Evolutionary conservation across 192 early-diverging fungal species (phyloP).

Genomic region (Coemansia sp.): DNA sequence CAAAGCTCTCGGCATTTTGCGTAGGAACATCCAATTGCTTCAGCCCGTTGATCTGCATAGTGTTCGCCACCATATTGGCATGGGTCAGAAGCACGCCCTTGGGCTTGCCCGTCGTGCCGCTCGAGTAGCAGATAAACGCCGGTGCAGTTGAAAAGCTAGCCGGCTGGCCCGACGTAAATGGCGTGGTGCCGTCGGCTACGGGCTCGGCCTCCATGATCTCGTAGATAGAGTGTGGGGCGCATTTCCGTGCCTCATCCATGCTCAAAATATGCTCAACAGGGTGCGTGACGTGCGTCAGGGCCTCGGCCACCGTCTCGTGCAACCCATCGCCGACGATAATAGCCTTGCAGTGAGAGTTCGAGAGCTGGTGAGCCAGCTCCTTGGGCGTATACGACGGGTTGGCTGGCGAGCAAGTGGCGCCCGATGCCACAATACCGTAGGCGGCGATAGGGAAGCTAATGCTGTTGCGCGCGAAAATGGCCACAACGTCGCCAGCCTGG

Average conservation of each 20-base stretch:
- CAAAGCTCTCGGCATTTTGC: conserved; percentile 41
- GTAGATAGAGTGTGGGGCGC: conserved; percentile 17
- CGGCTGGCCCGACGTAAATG: conserved; percentile 5
- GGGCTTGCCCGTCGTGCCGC: conserved; percentile 68
- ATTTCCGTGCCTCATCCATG: conserved; percentile 23
- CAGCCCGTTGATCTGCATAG: conserved; percentile 52
- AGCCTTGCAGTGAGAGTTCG: conserved; percentile 63
- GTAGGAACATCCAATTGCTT: conserved; percentile 29
- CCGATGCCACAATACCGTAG: conserved; percentile 61
- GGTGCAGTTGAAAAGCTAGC: conserved; percentile 18
- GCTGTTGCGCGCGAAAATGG: conserved; percentile 47
- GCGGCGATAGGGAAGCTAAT: conserved; percentile 68
- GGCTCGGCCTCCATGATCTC: conserved; percentile 6
- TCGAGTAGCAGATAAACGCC: conserved; percentile 71
- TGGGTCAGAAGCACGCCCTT: conserved; percentile 71
- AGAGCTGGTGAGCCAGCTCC: conserved; percentile 80
- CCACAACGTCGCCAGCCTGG: conserved; percentile 68
- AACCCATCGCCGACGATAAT: conserved; percentile 60
- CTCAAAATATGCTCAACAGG: conserved; percentile 38
- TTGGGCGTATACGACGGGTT: conserved; percentile 79
- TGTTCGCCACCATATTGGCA: conserved; percentile 67
- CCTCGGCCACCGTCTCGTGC: conserved; percentile 22
- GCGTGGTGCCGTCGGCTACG: not conserved
- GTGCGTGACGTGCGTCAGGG: conserved; percentile 14
- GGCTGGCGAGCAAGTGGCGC: conserved; percentile 66